Percentiles rank a stretch among this genome's conserved stretches.
phyloP scores from a whole-genome alignment of 2,329 filamentous ascomycete genomes.

The Dryadomyces quercus-mongolicae region DNA sequence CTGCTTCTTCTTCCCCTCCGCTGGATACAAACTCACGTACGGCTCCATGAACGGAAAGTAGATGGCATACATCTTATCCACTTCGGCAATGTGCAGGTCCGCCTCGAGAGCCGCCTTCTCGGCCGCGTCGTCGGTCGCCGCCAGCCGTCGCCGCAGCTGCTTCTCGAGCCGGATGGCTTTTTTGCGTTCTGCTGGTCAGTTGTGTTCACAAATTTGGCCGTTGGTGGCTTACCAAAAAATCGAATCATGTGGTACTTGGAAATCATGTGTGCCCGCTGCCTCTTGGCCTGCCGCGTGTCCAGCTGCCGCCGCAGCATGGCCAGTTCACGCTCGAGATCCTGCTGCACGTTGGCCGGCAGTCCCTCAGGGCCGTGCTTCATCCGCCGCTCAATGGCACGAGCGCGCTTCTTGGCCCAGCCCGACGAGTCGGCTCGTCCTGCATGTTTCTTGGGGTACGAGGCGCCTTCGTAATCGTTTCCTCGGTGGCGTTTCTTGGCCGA shows the following conservation, averaged over 20 bases:
- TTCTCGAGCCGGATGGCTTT: slow-evolving; percentile 58
- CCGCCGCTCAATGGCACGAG: slow-evolving; percentile 55
- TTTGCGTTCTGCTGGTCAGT: slow-evolving; percentile 45
- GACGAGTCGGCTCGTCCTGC: slow-evolving; percentile 34
- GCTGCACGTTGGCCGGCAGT: slow-evolving; percentile 54
- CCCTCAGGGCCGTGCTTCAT: slow-evolving; percentile 44
- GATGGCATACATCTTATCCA: slow-evolving; percentile 64
- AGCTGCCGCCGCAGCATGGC: slow-evolving; percentile 54
- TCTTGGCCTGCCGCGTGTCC: slow-evolving; percentile 43
- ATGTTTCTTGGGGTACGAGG: slow-evolving; percentile 20
- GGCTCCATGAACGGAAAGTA: slow-evolving; percentile 59
- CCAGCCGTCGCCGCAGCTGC: slow-evolving; percentile 47
- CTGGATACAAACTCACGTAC: slow-evolving; percentile 54
- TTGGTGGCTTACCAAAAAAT: slow-evolving; percentile 75
- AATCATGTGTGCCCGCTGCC: slow-evolving; percentile 58
- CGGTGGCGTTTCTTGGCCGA: slow-evolving; percentile 11
- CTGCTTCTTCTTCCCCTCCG: slow-evolving; percentile 8
- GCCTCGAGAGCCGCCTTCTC: slow-evolving; percentile 38
- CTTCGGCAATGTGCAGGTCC: slow-evolving; percentile 55
- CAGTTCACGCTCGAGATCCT: slow-evolving; percentile 62
- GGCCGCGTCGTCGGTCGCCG: slow-evolving; percentile 34
- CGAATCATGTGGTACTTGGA: slow-evolving; percentile 71
- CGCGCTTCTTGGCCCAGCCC: slow-evolving; percentile 58
- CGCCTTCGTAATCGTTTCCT: not conserved
- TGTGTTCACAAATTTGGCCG: no score